Evolutionary conservation across 768 basidiomycete genomes (phyloP).

Genomic region (Panaeolus cyanescens): DNA sequence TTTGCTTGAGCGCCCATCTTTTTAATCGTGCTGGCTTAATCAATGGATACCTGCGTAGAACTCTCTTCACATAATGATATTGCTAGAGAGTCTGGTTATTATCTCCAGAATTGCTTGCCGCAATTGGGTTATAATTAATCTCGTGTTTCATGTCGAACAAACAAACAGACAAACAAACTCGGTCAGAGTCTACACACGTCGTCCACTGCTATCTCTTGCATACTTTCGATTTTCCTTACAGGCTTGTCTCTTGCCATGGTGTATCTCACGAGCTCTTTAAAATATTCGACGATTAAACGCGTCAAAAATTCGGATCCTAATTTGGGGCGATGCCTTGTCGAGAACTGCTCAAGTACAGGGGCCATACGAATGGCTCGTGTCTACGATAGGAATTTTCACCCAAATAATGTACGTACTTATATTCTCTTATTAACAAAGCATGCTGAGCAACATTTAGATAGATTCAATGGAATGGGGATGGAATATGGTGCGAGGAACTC

Average conservation of each 20-base stretch:
- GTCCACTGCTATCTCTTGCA: neutral
- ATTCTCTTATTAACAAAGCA: neutral
- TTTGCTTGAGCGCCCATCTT: no score
- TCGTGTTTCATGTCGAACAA: no score
- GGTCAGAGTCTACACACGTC: no score
- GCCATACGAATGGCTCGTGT: neutral
- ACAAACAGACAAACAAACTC: no score
- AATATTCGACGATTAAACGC: neutral
- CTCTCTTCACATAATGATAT: no score
- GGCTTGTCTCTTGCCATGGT: no score
- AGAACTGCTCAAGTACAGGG: neutral
- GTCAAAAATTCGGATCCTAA: neutral
- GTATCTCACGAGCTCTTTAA: neutral
- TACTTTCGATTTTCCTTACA: no score
- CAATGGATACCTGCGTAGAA: no score
- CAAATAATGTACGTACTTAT: neutral
- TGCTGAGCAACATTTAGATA: neutral
- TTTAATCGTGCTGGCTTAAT: no score
- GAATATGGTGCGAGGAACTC: neutral
- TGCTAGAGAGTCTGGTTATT: no score
- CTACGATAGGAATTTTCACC: neutral
- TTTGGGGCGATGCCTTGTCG: neutral
- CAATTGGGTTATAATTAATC: no score
- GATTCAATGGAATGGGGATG: neutral
- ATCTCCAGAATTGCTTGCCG: no score